Evolutionary conservation across 345 rosid species (phyloP), one percentile per base, ranked within the genome.

Genomic region (Brassica juncea): DNA sequence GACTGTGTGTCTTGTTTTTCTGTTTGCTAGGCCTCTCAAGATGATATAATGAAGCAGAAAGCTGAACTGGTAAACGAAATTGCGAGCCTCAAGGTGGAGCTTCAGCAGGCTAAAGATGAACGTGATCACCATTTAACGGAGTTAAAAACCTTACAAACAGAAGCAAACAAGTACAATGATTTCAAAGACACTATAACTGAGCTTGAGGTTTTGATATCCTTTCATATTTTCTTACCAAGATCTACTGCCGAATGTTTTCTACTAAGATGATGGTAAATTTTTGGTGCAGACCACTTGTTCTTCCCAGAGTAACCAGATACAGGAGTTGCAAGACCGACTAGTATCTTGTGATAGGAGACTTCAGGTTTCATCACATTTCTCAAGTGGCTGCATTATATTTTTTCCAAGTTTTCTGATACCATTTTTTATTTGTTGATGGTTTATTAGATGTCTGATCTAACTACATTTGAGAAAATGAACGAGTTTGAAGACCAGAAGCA

Each of bases 11-110:
- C 59, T 57, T 74, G 4, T n/a, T n/a, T n/a, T n/a, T n/a, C n/a
- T n/a, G n/a, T n/a, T n/a, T n/a, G 70, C 39, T 81, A 94, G 99
- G 90, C 84, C 80, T 88, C 96, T 74, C 89, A 86, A 78, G 94
- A 93, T 23, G 97, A 92, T 58, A 88, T 78, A 66, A 65, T 82
- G 71, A 89, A 87, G 82, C 97, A 91, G 52, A 95, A 90, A 82
- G 89, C 88, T 69, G 82, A 79, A 58, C 73, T 93, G 82, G 75
- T 89, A 71, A 91, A 76, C 42, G 94, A 93, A 84, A 88, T 89
- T 63, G 84, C 92, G 25, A 77, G 86, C 64, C 86, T 93, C 73
- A 87, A 86, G 83, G 84, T 85, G 14, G 98, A 95, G 80, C 79
- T 90, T 74, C 92, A 86, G 70, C 91, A 86, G 71, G 88, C 75